Evolutionary conservation across 129 eudicot species (phyloP).

Genomic region (Heracleum sosnowskyi): DNA sequence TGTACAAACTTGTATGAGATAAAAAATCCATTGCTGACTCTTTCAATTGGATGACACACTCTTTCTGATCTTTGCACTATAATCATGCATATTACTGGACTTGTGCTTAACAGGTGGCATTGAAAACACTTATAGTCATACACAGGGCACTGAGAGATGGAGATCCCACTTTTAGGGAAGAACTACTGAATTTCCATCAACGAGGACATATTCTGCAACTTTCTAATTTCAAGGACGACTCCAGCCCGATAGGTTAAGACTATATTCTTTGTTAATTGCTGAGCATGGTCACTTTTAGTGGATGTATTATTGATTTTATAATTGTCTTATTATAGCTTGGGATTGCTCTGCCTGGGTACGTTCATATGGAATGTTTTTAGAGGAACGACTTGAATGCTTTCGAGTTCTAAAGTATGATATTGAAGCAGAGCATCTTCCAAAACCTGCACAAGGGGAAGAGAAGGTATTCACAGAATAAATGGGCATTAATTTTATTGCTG

Average conservation of each 20-base stretch:
- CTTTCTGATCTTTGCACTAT: neutral
- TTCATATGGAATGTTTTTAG: slow-evolving; percentile 79
- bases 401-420: slow-evolving; percentile 80
- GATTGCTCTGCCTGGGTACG: slow-evolving; percentile 99
- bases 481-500: neutral
- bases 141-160: slow-evolving; percentile 93
- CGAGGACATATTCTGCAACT: slow-evolving; percentile 77
- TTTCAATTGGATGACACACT: neutral
- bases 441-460: slow-evolving; percentile 68
- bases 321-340: slow-evolving; percentile 58
- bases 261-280: neutral
- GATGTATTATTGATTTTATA: neutral
- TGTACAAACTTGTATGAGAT: neutral
- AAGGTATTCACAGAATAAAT: slow-evolving; percentile 44
- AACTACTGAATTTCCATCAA: slow-evolving; percentile 76
- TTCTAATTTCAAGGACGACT: slow-evolving; percentile 26
- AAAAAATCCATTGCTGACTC: neutral
- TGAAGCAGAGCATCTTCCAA: slow-evolving; percentile 81
- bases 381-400: slow-evolving; percentile 91
- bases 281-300: neutral
- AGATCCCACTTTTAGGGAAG: slow-evolving; percentile 91
- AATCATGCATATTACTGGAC: neutral
- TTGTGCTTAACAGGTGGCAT: slow-evolving; percentile 60
- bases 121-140: slow-evolving; percentile 84
- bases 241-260: slow-evolving; percentile 11